Conservation (phyloP, 1,139 yeast species). For the Yueomyces sp. region DNA sequence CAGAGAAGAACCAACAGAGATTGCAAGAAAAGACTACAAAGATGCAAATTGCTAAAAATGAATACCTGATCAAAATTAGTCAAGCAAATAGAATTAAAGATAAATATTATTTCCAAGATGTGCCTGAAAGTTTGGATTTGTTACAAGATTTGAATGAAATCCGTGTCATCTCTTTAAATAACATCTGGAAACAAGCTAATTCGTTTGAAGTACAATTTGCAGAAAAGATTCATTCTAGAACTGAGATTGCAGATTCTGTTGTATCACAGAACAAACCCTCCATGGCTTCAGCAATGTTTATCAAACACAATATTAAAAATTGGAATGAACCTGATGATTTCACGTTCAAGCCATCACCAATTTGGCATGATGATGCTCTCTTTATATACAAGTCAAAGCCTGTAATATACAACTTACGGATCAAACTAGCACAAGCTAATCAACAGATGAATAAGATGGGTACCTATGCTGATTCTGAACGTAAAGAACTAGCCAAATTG, state of each 20-base stretch:
- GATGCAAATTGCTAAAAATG: constrained; percentile 81
- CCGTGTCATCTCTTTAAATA: constrained; percentile 61
- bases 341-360: constrained; percentile 73
- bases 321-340: constrained; percentile 88
- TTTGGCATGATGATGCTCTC: constrained; percentile 94
- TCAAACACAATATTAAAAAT: constrained; percentile 63
- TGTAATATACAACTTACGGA: constrained; percentile 56
- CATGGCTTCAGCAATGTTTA: constrained; percentile 81
- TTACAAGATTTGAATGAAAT: constrained; percentile 77
- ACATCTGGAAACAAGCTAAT: constrained; percentile 53
- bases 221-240: constrained; percentile 39
- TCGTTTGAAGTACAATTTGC: constrained; percentile 48
- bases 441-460: constrained; percentile 32
- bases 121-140: constrained; percentile 83
- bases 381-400: constrained; percentile 47
- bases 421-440: constrained; percentile 40
- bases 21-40: constrained; percentile 53
- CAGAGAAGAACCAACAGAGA: constrained; percentile 48
- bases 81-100: constrained; percentile 86
- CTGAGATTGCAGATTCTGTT: constrained; percentile 43
- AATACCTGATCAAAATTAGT: constrained; percentile 66
- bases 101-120: constrained; percentile 83
- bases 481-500: constrained; percentile 23
- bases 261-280: constrained; percentile 61
- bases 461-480: constrained; percentile 25